A percentile compares a stretch with the other conserved stretches of the same genome.
Evolutionary conservation across 2,329 filamentous ascomycete species (phyloP).

Genomic region (Colletotrichum scovillei): DNA sequence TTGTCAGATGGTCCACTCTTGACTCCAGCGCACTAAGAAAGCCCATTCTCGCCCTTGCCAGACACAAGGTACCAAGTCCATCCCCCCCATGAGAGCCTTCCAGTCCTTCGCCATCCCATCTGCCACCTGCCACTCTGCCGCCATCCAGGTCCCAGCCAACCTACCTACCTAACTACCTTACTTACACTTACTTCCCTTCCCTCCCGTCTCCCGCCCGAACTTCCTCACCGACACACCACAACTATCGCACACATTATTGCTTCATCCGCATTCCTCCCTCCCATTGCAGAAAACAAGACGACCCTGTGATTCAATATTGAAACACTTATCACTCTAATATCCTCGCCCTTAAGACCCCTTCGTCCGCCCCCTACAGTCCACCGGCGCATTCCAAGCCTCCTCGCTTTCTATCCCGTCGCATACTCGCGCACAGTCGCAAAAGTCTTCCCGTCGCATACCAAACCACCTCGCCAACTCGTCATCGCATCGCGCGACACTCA

Average conservation of each 20-base stretch:
- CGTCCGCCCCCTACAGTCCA: conserved; percentile 3
- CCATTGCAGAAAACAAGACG: conserved; percentile 5
- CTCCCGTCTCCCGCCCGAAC: conserved; percentile 15
- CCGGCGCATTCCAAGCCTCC: conserved; percentile 30
- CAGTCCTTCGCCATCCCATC: conserved; percentile 27
- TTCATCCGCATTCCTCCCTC: conserved; percentile 16
- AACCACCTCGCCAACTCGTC: not conserved
- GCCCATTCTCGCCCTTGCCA: conserved; percentile 13
- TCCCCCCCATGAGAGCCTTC: not conserved
- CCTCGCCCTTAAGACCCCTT: conserved; percentile 25
- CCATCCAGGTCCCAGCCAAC: conserved; percentile 34
- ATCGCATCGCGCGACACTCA: not conserved
- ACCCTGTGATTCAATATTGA: conserved; percentile 9
- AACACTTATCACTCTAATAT: not conserved
- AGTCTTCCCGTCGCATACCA: conserved; percentile 27
- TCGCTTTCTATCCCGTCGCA: conserved; percentile 21
- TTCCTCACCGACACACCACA: conserved; percentile 29
- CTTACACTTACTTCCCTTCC: conserved; percentile 29
- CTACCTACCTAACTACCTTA: not conserved
- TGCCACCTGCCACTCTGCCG: conserved; percentile 34
- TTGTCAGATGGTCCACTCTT: conserved; percentile 27
- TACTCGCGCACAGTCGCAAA: conserved; percentile 25
- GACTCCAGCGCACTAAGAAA: not conserved
- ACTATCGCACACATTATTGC: conserved; percentile 4
- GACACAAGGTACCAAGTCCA: not conserved